Base-by-base conservation (phyloP, 768 basidiomycete genomes). In the Collybia mongolica region DNA sequence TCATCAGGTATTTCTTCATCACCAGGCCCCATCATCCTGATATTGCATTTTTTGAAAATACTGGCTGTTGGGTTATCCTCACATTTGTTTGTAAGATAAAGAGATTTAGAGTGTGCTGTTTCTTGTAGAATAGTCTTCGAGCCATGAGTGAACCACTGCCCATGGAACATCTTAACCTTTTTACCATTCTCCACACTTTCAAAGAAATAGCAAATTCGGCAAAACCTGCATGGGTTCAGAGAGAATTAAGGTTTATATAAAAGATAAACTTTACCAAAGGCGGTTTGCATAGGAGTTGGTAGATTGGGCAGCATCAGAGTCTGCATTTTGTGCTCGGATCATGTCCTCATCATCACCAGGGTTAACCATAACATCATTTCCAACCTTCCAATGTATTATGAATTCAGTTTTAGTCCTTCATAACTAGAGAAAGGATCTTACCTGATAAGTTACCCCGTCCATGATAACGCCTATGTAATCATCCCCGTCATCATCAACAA, bases 131-230 rank as follows among this genome's bases (percentile, higher is more conserved):
- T 55, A 0, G 85, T 88, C 55, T 84, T 81, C 11, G 76, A 80
- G 8, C 82, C 82, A 67, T 88, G 88, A 6, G 71, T 67, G 49
- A 81, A 74, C 88, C 88, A 90, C 49, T 86, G 84, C 1, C 77
- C 86, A 63, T 90, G 88, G 48, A 86, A 83, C 67, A 72, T 75
- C 59, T 82, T 83, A 46, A 56, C 56, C 8, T 56, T 58, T 48
- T 51, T 50, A 39, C 48, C 52, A 23, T 55, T 52, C 14, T 48
- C 36, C 6, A 60, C 48, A 5, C 69, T 63, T 46, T 84, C 77
- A 52, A 77, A 85, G 49, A 90, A 78, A 55, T 83, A 86, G 3
- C 72, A 73, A 37, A 90, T 84, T n/a, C 71, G 75, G 43, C 80
- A 80, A 58, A 90, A 90, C 88, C 88, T 90, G 24, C 20, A 38